Evolutionary conservation across 345 rosid genomes (phyloP), one percentile per base, ranked within the genome.

Genomic region (Gossypium sturtianum): DNA sequence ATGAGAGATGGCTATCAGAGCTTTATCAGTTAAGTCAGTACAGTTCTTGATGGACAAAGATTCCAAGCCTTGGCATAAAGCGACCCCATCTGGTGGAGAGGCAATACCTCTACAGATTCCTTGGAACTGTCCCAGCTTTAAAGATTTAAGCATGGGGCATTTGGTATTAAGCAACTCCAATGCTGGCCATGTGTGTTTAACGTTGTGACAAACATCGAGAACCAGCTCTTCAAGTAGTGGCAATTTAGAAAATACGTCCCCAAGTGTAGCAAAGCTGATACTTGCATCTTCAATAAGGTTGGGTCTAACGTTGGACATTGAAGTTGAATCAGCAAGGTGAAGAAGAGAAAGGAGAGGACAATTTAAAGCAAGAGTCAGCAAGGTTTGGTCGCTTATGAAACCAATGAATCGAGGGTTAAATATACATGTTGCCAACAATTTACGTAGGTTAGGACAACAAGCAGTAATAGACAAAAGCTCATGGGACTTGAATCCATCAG

Each of bases 211-310:
- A 49, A 85, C 75, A 29, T 83, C 77, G 3, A 79, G 76, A 66
- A 79, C 81, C 53, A 85, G 44, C 48, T 80, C 84, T 65, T 82
- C 84, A 7, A 85, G 77, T 47, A 78, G 64, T 1, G 88, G 84
- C 59, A 85, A 78, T 22, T 74, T 67, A 2, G 78, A 12, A 12
- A 83, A 81, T 10, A 82, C 63, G 45, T 81, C 78, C 20, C 71
- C 63, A 62, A 83, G 58, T 17, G 68, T 15, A 8, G 57, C 38
- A 2, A 16, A 61, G 17, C 20, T 73, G 66, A 82, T 75, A 58
- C 70, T 49, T 3, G 85, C 80, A 68, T 82, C 85, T 58, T 76
- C 83, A 43, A 29, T 66, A 2, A 79, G 73, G 45, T 82, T 74
- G 1, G n/a, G 58, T 56, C 78, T 61, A 3, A 66, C 11, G 20